phyloP scores from a whole-genome alignment of 2,329 filamentous ascomycete genomes.

The Balansia obtecta region DNA sequence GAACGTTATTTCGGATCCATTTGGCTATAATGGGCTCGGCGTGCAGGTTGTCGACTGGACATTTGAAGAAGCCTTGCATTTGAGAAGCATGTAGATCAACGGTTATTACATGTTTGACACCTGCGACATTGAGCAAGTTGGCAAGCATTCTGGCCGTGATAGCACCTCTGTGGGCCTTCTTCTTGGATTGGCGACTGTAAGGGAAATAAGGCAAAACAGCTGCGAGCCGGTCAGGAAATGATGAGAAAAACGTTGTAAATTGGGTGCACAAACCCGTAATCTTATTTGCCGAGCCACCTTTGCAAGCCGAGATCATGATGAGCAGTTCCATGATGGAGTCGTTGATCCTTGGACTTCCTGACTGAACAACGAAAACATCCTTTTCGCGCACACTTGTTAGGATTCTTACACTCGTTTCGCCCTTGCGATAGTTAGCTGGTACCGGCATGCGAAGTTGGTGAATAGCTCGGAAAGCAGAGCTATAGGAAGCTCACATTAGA shows the following conservation, averaged over 20 bases:
- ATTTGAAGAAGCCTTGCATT: conserved; percentile 99
- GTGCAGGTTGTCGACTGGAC: conserved; percentile 92
- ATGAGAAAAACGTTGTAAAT: neutral
- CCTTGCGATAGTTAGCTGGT: conserved; percentile 27
- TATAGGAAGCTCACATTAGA: conserved; percentile 46
- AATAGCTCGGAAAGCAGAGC: conserved; percentile 6
- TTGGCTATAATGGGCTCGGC: conserved; percentile 90
- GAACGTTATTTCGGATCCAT: conserved; percentile 86
- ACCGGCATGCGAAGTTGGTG: conserved; percentile 5
- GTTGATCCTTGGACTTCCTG: conserved; percentile 90
- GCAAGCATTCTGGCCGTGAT: conserved; percentile 97
- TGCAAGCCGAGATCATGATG: conserved; percentile 98
- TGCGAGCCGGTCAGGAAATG: conserved; percentile 21
- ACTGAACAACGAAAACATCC: conserved; percentile 98
- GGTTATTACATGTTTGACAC: conserved; percentile 94
- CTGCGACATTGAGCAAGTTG: conserved; percentile 84
- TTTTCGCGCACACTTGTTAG: conserved; percentile 80
- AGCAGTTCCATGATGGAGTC: conserved; percentile 98
- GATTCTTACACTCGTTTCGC: conserved; percentile 58
- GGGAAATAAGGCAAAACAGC: conserved; percentile 91
- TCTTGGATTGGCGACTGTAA: conserved; percentile 98
- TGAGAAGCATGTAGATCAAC: conserved; percentile 95
- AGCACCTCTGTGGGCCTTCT: conserved; percentile 91
- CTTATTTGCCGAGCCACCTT: conserved; percentile 91
- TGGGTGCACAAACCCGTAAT: conserved; percentile 62